A percentile compares a stretch with the other conserved stretches of the same genome.
Evolutionary conservation across 2,329 filamentous ascomycete species (phyloP).

Genomic region (Lasiodiplodia gonubiensis): DNA sequence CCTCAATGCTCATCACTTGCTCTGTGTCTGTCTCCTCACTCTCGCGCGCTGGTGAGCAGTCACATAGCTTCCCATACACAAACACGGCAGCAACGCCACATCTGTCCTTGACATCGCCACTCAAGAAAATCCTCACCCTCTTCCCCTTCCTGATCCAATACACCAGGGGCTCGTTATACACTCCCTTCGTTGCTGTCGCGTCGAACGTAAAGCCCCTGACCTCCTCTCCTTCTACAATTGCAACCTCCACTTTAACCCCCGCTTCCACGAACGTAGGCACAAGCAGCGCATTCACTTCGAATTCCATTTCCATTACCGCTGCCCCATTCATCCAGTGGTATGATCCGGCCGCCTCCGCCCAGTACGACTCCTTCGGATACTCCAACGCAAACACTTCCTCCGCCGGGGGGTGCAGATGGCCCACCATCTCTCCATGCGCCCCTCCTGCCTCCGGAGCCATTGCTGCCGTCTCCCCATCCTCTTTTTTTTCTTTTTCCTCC

Average conservation of each 20-base stretch:
- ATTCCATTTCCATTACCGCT: background rate
- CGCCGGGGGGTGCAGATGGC: conserved; percentile 8
- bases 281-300: background rate
- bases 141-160: conserved; percentile 9
- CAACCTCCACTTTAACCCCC: background rate
- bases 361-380: background rate
- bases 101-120: background rate
- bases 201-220: background rate
- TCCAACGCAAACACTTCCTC: conserved; percentile 1
- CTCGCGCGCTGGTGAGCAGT: background rate
- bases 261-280: conserved; percentile 7
- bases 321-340: too few species aligned
- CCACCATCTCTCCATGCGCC: background rate
- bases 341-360: background rate
- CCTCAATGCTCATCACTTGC: background rate
- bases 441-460: background rate
- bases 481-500: background rate
- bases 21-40: background rate
- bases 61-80: conserved; percentile 1
- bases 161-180: background rate
- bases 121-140: background rate
- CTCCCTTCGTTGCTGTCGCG: background rate
- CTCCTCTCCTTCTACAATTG: background rate
- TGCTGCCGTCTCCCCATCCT: background rate
- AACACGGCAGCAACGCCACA: conserved; percentile 4